A percentile compares a stretch with the other conserved stretches of the same genome.
Conservation (phyloP, 2,329 filamentous ascomycete species). For the Fusarium luffae region DNA sequence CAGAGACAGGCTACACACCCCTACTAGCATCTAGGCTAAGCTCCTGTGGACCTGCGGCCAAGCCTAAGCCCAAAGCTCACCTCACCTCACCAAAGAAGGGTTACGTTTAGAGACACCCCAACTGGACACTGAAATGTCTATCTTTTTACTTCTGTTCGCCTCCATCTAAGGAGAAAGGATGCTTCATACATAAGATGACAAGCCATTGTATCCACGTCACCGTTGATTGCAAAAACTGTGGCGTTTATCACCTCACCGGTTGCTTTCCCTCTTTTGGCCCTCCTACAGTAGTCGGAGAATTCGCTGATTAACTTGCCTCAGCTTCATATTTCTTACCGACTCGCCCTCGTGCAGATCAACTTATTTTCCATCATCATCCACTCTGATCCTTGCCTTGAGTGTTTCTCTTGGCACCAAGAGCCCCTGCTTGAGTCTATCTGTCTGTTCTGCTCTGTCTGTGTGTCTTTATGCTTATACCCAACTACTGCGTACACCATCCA, state of each 20-base stretch:
- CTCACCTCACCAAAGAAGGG: conserved; percentile 9
- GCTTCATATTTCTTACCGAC: conserved; percentile 27
- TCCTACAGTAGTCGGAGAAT: conserved; percentile 29
- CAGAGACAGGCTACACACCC: conserved; percentile 8
- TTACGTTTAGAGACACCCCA: conserved; percentile 14
- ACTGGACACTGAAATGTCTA: background rate
- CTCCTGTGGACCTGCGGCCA: conserved; percentile 13
- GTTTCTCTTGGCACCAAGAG: conserved; percentile 11
- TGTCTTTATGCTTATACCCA: conserved; percentile 14
- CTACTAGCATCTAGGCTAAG: conserved; percentile 15
- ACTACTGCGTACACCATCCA: conserved; percentile 7
- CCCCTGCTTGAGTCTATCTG: conserved; percentile 9
- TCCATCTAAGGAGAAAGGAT: conserved; percentile 14
- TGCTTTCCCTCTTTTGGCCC: conserved; percentile 26
- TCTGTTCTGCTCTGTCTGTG: conserved; percentile 9
- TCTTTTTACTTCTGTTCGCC: background rate
- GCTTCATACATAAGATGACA: conserved; percentile 6
- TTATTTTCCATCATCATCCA: conserved; percentile 28
- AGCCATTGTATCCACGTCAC: conserved; percentile 31
- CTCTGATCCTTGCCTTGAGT: conserved; percentile 8
- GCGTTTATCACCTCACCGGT: conserved; percentile 45
- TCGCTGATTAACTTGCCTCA: conserved; percentile 13
- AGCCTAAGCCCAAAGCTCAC: conserved; percentile 21
- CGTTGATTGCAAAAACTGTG: conserved; percentile 43
- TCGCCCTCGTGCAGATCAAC: conserved; percentile 30